Evolutionary conservation across 176 grass and related monocot genomes (phyloP).

Genomic region (Ananas comosus): DNA sequence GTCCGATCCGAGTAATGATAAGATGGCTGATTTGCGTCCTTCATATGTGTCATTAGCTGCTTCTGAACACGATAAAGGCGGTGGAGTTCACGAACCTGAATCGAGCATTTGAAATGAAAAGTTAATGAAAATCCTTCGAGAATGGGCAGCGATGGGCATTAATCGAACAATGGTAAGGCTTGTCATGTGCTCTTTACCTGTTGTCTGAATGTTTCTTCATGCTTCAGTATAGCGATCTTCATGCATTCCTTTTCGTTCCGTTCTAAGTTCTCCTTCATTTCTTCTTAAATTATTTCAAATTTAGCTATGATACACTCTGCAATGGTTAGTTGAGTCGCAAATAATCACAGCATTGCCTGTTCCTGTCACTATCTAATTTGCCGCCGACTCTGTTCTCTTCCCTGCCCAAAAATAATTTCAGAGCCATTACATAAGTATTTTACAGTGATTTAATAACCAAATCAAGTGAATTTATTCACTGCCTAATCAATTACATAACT

Average conservation of each 20-base stretch:
- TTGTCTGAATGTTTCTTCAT: constrained; percentile 62
- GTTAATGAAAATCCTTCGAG: neutral
- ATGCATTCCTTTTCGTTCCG: constrained; percentile 44
- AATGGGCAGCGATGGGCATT: neutral
- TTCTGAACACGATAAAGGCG: constrained; percentile 50
- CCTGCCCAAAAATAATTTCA: too few species aligned
- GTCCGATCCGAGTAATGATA: constrained; percentile 5
- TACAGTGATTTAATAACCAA: too few species aligned
- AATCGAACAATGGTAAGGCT: too few species aligned
- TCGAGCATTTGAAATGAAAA: constrained; percentile 6
- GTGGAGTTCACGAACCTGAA: constrained; percentile 66
- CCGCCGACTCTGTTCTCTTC: neutral
- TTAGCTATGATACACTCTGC: neutral
- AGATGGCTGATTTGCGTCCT: constrained; percentile 8
- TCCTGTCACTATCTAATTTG: neutral
- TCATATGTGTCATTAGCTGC: constrained; percentile 48
- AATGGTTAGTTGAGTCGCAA: neutral
- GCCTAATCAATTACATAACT: too few species aligned
- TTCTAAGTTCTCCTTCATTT: constrained; percentile 10
- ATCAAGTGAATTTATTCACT: too few species aligned
- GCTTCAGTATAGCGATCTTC: constrained; percentile 61
- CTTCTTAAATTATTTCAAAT: neutral
- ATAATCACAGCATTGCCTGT: neutral
- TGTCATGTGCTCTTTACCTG: constrained; percentile 35
- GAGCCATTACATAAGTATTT: too few species aligned